Evolutionary conservation across 2,329 filamentous ascomycete genomes (phyloP).

Genomic region (Fusarium sp.): DNA sequence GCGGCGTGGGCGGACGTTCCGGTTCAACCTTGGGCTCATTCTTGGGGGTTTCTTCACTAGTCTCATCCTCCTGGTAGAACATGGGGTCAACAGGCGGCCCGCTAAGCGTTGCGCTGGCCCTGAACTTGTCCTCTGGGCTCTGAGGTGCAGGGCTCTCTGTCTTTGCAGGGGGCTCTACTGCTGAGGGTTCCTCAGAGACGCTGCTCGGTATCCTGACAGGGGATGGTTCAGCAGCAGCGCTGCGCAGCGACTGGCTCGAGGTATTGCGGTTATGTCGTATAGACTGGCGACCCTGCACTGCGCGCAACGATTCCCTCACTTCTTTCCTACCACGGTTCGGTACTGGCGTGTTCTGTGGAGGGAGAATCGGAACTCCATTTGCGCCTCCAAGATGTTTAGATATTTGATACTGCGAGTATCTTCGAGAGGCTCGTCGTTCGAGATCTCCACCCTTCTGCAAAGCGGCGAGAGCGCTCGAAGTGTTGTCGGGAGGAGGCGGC

Average conservation of each 20-base stretch:
- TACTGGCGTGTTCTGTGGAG: conserved; percentile 83
- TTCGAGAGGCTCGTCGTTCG: conserved; percentile 89
- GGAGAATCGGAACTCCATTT: conserved; percentile 87
- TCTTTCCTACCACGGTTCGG: conserved; percentile 86
- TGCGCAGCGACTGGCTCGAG: conserved; percentile 58
- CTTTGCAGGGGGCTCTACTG: conserved; percentile 39
- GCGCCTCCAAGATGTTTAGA: conserved; percentile 89
- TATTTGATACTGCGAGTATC: conserved; percentile 97
- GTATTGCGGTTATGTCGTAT: conserved; percentile 62
- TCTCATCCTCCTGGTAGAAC: conserved; percentile 43
- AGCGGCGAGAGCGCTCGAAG: conserved; percentile 90
- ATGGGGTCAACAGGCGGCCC: conserved; percentile 65
- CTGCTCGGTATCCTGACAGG: conserved; percentile 69
- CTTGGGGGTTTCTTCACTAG: conserved; percentile 29
- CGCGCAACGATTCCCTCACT: conserved; percentile 84
- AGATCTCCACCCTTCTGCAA: conserved; percentile 92
- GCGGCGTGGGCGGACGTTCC: conserved; percentile 48
- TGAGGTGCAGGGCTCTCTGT: conserved; percentile 57
- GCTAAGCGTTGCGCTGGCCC: conserved; percentile 68
- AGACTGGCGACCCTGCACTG: conserved; percentile 67
- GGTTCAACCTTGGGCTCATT: conserved; percentile 39
- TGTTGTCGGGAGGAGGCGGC: conserved; percentile 74
- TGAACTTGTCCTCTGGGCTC: conserved; percentile 75
- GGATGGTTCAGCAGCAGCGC: conserved; percentile 64
- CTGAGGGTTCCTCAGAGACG: conserved; percentile 71